These are phyloP conservation scores for Cornus kousa DNA, from an alignment of 148 eudicot genomes.

Conservation along the genomic window DNA sequence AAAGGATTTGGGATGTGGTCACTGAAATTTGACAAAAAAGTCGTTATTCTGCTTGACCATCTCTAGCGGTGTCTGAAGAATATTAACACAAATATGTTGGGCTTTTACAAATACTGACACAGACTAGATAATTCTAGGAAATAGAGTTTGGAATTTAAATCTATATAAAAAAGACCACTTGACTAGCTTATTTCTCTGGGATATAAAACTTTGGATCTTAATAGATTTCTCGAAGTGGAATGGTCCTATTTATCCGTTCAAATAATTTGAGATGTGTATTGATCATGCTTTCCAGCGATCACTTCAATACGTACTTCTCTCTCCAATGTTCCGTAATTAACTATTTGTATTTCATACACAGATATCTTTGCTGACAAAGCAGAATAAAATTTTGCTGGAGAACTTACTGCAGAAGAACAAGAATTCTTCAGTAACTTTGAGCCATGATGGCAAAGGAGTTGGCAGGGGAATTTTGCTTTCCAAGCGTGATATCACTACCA, in stretches of 20 bases:
- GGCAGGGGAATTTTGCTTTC: conserved; percentile 20
- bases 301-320: neutral
- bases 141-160: too few relatives aligned
- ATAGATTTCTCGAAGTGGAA: too few relatives aligned
- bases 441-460: conserved; percentile 27
- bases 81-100: too few relatives aligned
- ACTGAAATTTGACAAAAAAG: too few relatives aligned
- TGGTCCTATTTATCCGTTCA: too few relatives aligned
- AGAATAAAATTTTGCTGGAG: conserved; percentile 42
- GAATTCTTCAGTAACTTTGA: conserved; percentile 21
- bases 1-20: neutral
- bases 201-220: too few relatives aligned
- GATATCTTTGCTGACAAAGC: conserved; percentile 57
- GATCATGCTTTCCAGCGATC: neutral
- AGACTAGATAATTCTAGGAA: too few relatives aligned
- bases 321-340: neutral
- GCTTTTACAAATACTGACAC: too few relatives aligned
- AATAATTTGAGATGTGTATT: neutral
- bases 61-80: too few relatives aligned
- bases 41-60: too few relatives aligned
- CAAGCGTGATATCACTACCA: conserved; percentile 13
- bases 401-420: conserved; percentile 24
- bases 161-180: too few relatives aligned
- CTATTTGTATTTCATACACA: conserved; percentile 23
- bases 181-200: too few relatives aligned